These are phyloP conservation scores for Arachis stenosperma DNA, from an alignment of 306 rosid species.

Conservation along the genomic window DNA sequence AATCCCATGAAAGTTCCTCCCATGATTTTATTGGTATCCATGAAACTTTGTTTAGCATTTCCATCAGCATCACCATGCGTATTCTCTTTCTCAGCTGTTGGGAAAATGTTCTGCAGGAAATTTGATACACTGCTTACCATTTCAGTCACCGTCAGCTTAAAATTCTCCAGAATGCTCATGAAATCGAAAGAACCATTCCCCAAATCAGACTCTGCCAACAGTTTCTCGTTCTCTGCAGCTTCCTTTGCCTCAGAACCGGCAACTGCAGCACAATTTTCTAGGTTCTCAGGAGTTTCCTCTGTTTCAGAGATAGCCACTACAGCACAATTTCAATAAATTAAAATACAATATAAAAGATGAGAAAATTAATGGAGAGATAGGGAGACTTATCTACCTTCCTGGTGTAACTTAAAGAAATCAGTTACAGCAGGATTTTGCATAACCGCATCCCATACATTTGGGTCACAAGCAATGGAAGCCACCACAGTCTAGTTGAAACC, in stretches of 20 bases:
- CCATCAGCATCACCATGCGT: constrained; percentile 41
- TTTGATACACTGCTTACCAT: constrained; percentile 52
- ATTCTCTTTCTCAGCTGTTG: constrained; percentile 45
- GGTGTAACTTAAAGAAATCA: constrained; percentile 55
- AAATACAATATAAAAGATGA: constrained; percentile 4
- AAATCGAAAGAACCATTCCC: constrained; percentile 25
- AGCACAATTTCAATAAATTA: constrained; percentile 22
- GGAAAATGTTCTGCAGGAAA: constrained; percentile 58
- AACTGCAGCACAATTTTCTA: constrained; percentile 32
- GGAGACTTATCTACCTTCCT: constrained; percentile 35
- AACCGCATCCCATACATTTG: constrained; percentile 71
- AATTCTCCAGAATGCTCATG: constrained; percentile 38
- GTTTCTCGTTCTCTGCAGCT: constrained; percentile 1
- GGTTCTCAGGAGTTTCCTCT: neutral
- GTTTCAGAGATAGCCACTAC: constrained; percentile 40
- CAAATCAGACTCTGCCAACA: neutral
- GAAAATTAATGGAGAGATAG: neutral
- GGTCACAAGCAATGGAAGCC: constrained; percentile 74
- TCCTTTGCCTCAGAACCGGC: constrained; percentile 19
- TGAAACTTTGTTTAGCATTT: constrained; percentile 12
- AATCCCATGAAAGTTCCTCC: constrained; percentile 70
- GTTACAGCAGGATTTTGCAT: constrained; percentile 58
- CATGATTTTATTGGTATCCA: constrained; percentile 32
- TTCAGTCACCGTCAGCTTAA: constrained; percentile 48
- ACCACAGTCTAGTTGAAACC: constrained; percentile 66